These are phyloP conservation scores for Dioszegia aurantiaca DNA, from an alignment of 768 basidiomycete species.

Conservation along the genomic window DNA sequence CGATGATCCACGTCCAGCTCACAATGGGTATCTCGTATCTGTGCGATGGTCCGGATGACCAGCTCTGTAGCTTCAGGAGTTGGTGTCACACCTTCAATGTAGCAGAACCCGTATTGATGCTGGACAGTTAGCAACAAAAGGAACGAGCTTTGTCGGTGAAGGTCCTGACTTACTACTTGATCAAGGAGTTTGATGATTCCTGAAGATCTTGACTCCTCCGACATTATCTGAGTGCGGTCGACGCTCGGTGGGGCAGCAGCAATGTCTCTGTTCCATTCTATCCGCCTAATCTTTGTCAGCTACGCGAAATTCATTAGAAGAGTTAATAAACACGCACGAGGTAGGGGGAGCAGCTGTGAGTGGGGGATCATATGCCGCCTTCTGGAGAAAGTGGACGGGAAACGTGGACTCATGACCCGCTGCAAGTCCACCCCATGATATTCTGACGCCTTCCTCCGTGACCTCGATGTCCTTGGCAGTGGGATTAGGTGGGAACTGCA, in stretches of 20 bases:
- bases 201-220: slow-evolving; percentile 47
- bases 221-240: slow-evolving; percentile 68
- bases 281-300: too few relatives aligned
- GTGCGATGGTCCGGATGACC: slow-evolving; percentile 71
- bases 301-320: too few relatives aligned
- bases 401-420: slow-evolving; percentile 74
- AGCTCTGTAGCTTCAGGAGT: slow-evolving; percentile 81
- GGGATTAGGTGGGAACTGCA: slow-evolving; percentile 73
- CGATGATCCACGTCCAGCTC: slow-evolving; percentile 18
- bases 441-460: slow-evolving; percentile 64
- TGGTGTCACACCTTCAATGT: slow-evolving; percentile 73
- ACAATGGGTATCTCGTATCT: slow-evolving; percentile 84
- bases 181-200: slow-evolving; percentile 78
- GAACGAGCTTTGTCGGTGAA: too few relatives aligned
- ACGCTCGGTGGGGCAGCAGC: slow-evolving; percentile 70
- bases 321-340: too few relatives aligned
- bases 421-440: slow-evolving; percentile 65
- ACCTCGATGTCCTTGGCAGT: slow-evolving; percentile 59
- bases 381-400: slow-evolving; percentile 79
- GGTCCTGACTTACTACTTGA: slow-evolving; percentile 70
- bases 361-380: slow-evolving; percentile 76
- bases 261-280: slow-evolving; percentile 79
- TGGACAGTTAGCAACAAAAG: slow-evolving; percentile 51
- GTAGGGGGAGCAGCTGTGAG: slow-evolving; percentile 16
- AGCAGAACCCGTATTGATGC: slow-evolving; percentile 86